These are phyloP conservation scores for Penium margaritaceum DNA, from an alignment of 139 green algal genomes.

Conservation along the genomic window DNA sequence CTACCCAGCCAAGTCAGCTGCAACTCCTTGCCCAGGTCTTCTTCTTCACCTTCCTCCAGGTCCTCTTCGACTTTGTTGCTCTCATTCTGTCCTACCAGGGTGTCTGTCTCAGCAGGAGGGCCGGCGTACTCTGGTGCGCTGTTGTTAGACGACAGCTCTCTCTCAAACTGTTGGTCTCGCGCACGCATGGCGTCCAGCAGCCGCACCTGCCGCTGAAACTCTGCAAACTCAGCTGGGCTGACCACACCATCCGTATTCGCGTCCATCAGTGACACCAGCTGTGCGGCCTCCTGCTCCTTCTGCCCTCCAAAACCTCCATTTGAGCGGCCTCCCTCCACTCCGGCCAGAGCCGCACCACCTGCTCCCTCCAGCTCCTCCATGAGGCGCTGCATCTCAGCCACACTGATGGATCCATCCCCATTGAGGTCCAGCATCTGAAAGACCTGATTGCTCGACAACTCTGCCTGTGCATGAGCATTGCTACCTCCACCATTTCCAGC, in stretches of 20 bases:
- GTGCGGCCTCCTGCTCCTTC: constrained; percentile 22
- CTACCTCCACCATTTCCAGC: too few relatives aligned
- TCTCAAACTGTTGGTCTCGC: not conserved
- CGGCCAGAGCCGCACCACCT: not conserved
- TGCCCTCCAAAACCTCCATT: too few relatives aligned
- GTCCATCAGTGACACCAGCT: constrained; percentile 47
- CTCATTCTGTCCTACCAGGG: too few relatives aligned
- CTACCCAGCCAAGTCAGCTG: too few relatives aligned
- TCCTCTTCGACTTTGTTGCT: too few relatives aligned
- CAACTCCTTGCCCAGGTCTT: too few relatives aligned
- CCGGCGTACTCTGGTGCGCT: too few relatives aligned
- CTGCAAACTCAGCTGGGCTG: constrained; percentile 37
- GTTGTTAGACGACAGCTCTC: too few relatives aligned
- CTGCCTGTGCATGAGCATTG: too few relatives aligned
- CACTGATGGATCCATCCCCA: constrained; percentile 46
- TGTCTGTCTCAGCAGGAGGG: too few relatives aligned
- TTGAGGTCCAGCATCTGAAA: constrained; percentile 51
- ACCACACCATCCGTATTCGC: constrained; percentile 45
- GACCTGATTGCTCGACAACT: too few relatives aligned
- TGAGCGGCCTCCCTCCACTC: not conserved
- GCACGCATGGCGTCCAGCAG: not conserved
- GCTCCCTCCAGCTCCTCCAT: constrained; percentile 32
- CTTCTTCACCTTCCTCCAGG: too few relatives aligned
- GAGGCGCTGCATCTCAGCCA: constrained; percentile 39
- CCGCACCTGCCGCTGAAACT: constrained; percentile 40